Evolutionary conservation across 2,329 filamentous ascomycete species (phyloP).

Genomic region (Aspergillus pseudoviridinutans): DNA sequence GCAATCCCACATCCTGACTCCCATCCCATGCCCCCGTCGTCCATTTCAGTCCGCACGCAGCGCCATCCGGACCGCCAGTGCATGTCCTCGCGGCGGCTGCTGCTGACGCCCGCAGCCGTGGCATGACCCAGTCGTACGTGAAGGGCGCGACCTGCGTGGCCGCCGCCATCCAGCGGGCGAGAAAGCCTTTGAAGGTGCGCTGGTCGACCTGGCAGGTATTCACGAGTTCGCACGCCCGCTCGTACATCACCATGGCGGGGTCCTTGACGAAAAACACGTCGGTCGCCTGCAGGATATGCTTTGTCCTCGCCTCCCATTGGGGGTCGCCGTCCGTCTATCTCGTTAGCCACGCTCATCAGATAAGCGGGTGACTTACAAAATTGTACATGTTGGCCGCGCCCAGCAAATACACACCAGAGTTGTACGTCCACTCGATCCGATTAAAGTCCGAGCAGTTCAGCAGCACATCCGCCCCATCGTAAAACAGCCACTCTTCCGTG

Average conservation of each 20-base stretch:
- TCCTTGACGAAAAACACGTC: constrained; percentile 50
- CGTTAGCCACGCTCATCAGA: neutral
- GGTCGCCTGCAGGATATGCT: constrained; percentile 52
- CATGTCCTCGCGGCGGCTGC: constrained; percentile 53
- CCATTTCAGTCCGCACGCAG: constrained; percentile 42
- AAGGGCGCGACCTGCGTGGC: constrained; percentile 57
- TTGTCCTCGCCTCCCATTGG: constrained; percentile 51
- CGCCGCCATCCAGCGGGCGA: constrained; percentile 57
- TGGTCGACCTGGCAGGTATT: constrained; percentile 60
- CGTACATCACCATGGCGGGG: constrained; percentile 50
- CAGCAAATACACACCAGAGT: constrained; percentile 52
- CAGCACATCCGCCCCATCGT: constrained; percentile 51
- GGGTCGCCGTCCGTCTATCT: constrained; percentile 32
- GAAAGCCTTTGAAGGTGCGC: constrained; percentile 63
- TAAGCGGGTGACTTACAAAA: constrained; percentile 24
- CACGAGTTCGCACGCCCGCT: constrained; percentile 55
- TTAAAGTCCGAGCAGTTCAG: constrained; percentile 51
- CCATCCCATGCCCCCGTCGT: constrained; percentile 34
- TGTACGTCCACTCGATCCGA: constrained; percentile 56
- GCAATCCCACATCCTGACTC: constrained; percentile 36
- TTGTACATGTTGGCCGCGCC: constrained; percentile 58
- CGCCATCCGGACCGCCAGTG: constrained; percentile 41
- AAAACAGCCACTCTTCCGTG: constrained; percentile 48
- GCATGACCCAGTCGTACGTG: constrained; percentile 48
- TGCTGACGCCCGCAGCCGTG: constrained; percentile 52